Percentiles rank a stretch among this genome's conserved stretches.
These are phyloP conservation scores for Hippophae gyantsensis DNA, from an alignment of 306 rosid genomes.

Conservation along the genomic window DNA sequence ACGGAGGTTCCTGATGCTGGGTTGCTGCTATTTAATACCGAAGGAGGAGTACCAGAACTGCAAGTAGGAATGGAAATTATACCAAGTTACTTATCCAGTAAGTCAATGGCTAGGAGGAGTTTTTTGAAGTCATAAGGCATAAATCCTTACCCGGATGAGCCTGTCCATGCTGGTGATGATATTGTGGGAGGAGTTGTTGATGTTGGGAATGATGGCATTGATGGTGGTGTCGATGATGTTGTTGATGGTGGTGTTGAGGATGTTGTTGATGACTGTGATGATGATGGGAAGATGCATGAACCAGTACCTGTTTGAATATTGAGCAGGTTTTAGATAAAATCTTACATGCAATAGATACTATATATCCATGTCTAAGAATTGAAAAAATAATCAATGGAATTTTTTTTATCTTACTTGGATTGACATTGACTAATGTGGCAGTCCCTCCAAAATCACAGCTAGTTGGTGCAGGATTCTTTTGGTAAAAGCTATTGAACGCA, in stretches of 20 bases:
- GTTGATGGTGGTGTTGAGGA: not conserved
- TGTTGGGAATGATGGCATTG: constrained; percentile 3
- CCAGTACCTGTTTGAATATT: constrained; percentile 46
- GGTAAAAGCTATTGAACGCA: constrained; percentile 80
- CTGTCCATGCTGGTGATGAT: constrained; percentile 42
- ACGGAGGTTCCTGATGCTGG: constrained; percentile 48
- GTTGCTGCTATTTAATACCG: constrained; percentile 55
- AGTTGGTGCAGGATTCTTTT: constrained; percentile 66
- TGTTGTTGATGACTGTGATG: constrained; percentile 36
- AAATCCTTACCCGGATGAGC: constrained; percentile 35
- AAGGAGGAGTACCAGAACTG: constrained; percentile 46
- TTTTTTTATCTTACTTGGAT: constrained; percentile 53
- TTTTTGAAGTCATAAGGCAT: constrained; percentile 7
- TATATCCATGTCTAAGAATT: constrained; percentile 1
- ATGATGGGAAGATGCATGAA: constrained; percentile 49
- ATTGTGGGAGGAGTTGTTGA: constrained; percentile 4
- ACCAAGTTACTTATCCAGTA: constrained; percentile 19
- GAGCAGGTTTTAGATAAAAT: constrained; percentile 6
- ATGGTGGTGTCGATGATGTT: constrained; percentile 6
- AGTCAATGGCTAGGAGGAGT: not conserved
- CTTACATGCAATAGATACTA: constrained; percentile 10
- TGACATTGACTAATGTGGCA: constrained; percentile 51
- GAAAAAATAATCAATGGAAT: not conserved
- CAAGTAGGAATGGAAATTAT: constrained; percentile 17
- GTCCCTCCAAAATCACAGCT: constrained; percentile 89